Evolutionary conservation across 768 basidiomycete species (phyloP).

Genomic region (Psilocybe cyanescens): DNA sequence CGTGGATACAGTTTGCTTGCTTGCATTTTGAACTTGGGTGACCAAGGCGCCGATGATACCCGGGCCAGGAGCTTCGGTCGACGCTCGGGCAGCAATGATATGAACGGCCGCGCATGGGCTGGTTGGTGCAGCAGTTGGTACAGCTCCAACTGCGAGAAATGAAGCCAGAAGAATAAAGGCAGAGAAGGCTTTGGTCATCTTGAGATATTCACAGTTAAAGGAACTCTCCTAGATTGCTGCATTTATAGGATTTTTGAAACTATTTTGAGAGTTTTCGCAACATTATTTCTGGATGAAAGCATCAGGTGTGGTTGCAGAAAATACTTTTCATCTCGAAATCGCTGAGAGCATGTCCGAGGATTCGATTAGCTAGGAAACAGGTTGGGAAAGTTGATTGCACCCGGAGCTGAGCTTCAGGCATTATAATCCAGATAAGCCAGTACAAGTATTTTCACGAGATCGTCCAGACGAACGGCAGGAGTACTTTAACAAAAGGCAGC

Average conservation of each 20-base stretch:
- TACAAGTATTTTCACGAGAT: too few species aligned
- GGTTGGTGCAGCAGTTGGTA: conserved; percentile 24
- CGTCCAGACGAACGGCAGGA: too few species aligned
- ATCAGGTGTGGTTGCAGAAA: too few species aligned
- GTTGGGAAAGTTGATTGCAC: not conserved
- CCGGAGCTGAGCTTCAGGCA: not conserved
- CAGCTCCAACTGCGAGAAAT: conserved; percentile 9
- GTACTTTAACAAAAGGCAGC: too few species aligned
- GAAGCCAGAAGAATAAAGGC: conserved; percentile 10
- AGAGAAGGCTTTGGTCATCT: conserved; percentile 9
- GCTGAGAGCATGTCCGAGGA: not conserved
- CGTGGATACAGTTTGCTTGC: conserved; percentile 30
- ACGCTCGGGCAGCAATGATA: conserved; percentile 31
- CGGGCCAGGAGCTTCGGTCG: conserved; percentile 28
- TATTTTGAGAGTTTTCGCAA: too few species aligned
- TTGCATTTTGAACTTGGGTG: conserved; percentile 26
- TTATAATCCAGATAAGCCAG: not conserved
- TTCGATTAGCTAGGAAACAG: not conserved
- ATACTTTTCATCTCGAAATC: not conserved
- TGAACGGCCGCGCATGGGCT: conserved; percentile 30
- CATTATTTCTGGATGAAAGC: too few species aligned
- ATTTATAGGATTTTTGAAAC: too few species aligned
- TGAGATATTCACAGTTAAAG: not conserved
- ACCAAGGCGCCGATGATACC: conserved; percentile 31
- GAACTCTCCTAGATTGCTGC: not conserved